Evolutionary conservation across 352 stramenopile species (phyloP), one percentile per base, ranked within the genome.

Genomic region (Peronosclerospora sorghi): DNA sequence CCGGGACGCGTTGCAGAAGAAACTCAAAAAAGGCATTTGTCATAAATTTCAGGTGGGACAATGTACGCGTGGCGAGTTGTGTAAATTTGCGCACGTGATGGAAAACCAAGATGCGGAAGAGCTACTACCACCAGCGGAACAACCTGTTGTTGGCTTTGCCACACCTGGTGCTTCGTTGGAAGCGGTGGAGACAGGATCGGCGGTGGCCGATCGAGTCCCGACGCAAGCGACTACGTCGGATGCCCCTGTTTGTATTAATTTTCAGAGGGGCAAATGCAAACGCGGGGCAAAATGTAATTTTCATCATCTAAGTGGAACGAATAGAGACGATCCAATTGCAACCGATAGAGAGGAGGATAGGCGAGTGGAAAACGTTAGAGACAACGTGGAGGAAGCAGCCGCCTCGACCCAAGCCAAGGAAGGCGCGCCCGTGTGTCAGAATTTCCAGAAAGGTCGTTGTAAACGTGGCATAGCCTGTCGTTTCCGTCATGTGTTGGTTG

Each of bases 231-330:
- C 7, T 38, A 54, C 45, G 14, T 52, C 50, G n/a, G 68, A 84
- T 43, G 69, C 72, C 6, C 68, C 70, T 0, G 56, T 83, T 52
- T 85, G 73, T 41, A 83, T 83, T 37, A 82, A 76, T 48, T 84
- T 80, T 47, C 70, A 77, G 40, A 83, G 81, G 39, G 73, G 73
- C 26, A 82, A 81, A 46, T 86, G 70, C 50, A 83, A 83, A 59
- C 73, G 73, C 32, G 73, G 73, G 0, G 35, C 51, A 13, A 52
- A 46, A 1, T 85, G 73, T 43, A 73, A 73, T 32, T 85, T 82
- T 39, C 68, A 69, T 28, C 73, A 83, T 49, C 50, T 82, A 42
- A 42, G 48, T 17, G 65, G 35, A 12, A 47, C 32, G 14, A 52
- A 17, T 21, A 34, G 40, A 15, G 30, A 27, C 8, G 10, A 32